Conservation (phyloP, 306 rosid genomes). For the Rosa rugosa region DNA sequence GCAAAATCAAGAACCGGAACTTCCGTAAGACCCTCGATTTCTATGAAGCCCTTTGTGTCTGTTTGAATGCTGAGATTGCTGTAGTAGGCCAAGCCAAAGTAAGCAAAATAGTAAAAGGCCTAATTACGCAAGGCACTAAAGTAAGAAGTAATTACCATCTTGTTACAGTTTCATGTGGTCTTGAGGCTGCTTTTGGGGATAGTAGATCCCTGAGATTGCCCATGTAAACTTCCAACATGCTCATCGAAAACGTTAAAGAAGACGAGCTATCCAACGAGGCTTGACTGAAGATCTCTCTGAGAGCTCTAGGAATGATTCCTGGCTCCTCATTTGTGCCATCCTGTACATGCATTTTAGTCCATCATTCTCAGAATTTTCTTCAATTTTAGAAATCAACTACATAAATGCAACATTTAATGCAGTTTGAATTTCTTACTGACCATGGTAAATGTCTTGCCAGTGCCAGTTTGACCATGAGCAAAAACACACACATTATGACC, state of each 20-base stretch:
- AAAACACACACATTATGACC: slow-evolving; percentile 88
- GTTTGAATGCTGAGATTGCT: slow-evolving; percentile 97
- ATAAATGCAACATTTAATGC: slow-evolving; percentile 21
- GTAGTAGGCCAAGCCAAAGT: slow-evolving; percentile 27
- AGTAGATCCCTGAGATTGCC: slow-evolving; percentile 80
- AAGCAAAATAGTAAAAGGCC: slow-evolving; percentile 21
- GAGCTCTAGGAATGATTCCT: slow-evolving; percentile 81
- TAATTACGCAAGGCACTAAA: neutral
- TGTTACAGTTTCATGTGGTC: slow-evolving; percentile 46
- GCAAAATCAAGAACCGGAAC: slow-evolving; percentile 64
- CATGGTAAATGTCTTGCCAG: slow-evolving; percentile 97
- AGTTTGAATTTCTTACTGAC: slow-evolving; percentile 42
- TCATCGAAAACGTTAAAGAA: slow-evolving; percentile 66
- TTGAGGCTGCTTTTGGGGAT: slow-evolving; percentile 55
- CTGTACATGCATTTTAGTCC: slow-evolving; percentile 39
- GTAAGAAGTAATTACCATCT: slow-evolving; percentile 53
- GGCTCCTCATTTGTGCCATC: slow-evolving; percentile 77
- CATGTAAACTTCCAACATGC: slow-evolving; percentile 98
- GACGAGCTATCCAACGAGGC: slow-evolving; percentile 50
- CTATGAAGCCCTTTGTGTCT: slow-evolving; percentile 77
- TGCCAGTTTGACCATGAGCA: slow-evolving; percentile 95
- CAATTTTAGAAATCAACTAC: neutral
- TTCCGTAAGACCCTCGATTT: slow-evolving; percentile 90
- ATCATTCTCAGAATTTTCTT: neutral
- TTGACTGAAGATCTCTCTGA: slow-evolving; percentile 68